These are phyloP conservation scores for Acanthamoeba pearcei DNA, from an alignment of 208 protist species.

Conservation along the genomic window DNA sequence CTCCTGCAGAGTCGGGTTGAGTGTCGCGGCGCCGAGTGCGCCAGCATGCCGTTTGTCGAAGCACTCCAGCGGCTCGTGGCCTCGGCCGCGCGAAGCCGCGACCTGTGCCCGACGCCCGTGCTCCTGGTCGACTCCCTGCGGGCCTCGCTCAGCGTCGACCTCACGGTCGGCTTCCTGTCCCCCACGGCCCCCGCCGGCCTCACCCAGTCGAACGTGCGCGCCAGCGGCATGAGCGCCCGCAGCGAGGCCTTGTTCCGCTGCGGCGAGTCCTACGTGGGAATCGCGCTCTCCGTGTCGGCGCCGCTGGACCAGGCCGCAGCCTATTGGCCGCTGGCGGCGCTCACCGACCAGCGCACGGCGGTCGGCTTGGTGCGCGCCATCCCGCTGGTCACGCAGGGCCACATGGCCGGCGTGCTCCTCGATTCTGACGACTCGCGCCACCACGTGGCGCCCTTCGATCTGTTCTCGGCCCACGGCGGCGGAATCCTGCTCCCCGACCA, in stretches of 20 bases:
- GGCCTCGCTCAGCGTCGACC: neutral
- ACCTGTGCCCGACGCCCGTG: neutral
- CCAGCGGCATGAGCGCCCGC: slow-evolving; percentile 14
- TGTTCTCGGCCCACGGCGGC: neutral
- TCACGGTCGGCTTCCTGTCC: neutral
- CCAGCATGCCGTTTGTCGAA: neutral
- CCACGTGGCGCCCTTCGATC: neutral
- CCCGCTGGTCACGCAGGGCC: neutral
- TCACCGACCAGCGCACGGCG: neutral
- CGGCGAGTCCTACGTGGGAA: slow-evolving; percentile 6
- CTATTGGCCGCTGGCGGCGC: neutral
- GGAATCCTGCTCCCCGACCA: neutral
- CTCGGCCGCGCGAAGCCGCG: neutral
- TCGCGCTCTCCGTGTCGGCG: neutral
- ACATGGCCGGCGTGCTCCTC: neutral
- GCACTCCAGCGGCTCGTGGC: neutral
- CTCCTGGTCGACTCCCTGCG: neutral
- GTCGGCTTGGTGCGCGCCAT: neutral
- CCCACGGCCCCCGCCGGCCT: neutral
- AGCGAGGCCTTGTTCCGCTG: slow-evolving; percentile 57
- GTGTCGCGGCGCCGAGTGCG: neutral
- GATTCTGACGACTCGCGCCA: neutral
- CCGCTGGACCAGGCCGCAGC: neutral
- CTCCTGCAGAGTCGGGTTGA: neutral
- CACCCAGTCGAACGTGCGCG: neutral